phyloP scores from a whole-genome alignment of 257 asterid species.

The Leptodermis oblonga region DNA sequence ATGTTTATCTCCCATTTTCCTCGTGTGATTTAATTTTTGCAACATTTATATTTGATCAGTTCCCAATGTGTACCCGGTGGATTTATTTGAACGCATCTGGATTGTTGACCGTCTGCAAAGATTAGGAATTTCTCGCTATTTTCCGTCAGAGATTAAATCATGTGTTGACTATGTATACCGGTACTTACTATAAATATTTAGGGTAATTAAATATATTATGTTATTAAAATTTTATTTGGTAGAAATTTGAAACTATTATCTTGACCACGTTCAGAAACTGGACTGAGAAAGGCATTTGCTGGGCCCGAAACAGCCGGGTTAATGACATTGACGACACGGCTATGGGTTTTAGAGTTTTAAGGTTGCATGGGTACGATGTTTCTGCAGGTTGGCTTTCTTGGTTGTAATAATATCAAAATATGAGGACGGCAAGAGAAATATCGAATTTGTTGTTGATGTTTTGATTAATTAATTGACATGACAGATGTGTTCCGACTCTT shows the following conservation, averaged over 20 bases:
- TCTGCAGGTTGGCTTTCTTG: slow-evolving; percentile 48
- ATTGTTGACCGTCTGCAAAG: slow-evolving; percentile 69
- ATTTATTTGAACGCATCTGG: slow-evolving; percentile 88
- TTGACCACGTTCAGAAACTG: slow-evolving; percentile 70
- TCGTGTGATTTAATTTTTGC: background rate
- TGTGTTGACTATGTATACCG: slow-evolving; percentile 58
- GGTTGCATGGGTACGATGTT: slow-evolving; percentile 77
- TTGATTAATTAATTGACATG: too few relatives aligned
- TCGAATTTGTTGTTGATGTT: too few relatives aligned
- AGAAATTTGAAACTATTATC: too few relatives aligned
- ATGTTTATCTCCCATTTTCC: background rate
- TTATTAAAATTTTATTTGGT: background rate
- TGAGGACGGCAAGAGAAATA: too few relatives aligned
- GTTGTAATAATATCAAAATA: too few relatives aligned
- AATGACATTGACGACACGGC: slow-evolving; percentile 91
- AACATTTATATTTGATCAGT: slow-evolving; percentile 26
- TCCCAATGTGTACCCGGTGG: slow-evolving; percentile 93
- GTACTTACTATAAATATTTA: too few relatives aligned
- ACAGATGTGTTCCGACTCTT: slow-evolving; percentile 71
- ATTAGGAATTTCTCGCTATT: slow-evolving; percentile 71
- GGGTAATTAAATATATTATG: background rate
- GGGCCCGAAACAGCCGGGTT: slow-evolving; percentile 77
- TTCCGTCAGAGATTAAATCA: slow-evolving; percentile 48
- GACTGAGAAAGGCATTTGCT: slow-evolving; percentile 75
- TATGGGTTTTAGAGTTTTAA: slow-evolving; percentile 82